Percentiles rank a stretch among this genome's conserved stretches.
Conservation (phyloP, 2,329 filamentous ascomycete species). For the Cladophialophora immunda region DNA sequence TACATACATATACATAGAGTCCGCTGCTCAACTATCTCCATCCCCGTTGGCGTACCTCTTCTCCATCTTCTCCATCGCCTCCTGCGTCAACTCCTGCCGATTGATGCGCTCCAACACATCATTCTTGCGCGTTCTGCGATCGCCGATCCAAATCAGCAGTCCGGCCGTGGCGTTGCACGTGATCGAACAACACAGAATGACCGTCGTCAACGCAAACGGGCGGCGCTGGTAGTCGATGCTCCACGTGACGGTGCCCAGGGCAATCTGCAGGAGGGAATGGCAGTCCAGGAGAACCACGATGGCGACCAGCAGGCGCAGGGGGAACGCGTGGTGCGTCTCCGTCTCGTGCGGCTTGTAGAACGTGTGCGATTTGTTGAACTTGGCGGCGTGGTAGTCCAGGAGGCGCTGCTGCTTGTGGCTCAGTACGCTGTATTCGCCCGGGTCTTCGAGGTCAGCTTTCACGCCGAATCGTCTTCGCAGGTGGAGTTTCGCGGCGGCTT, state of each 20-base stretch:
- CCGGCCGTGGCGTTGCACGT: slow-evolving; percentile 17
- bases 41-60: neutral
- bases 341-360: slow-evolving; percentile 22
- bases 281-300: slow-evolving; percentile 19
- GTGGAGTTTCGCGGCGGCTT: slow-evolving; percentile 19
- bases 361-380: slow-evolving; percentile 20
- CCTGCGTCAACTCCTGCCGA: slow-evolving; percentile 19
- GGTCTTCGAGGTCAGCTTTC: neutral
- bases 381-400: slow-evolving; percentile 12
- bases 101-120: slow-evolving; percentile 20
- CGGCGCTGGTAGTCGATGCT: slow-evolving; percentile 7
- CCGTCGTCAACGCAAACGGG: slow-evolving; percentile 19
- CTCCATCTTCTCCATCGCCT: slow-evolving; percentile 20
- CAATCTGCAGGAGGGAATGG: slow-evolving; percentile 17
- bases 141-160: slow-evolving; percentile 21
- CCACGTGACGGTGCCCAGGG: slow-evolving; percentile 19
- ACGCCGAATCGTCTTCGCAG: slow-evolving; percentile 16
- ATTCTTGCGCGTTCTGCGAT: slow-evolving; percentile 13
- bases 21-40: neutral
- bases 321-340: slow-evolving; percentile 19
- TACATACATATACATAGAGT: neutral
- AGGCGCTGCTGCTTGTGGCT: slow-evolving; percentile 15
- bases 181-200: slow-evolving; percentile 14
- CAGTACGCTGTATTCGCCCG: slow-evolving; percentile 17
- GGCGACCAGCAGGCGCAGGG: slow-evolving; percentile 17